Evolutionary conservation across 176 grass and related monocot species (phyloP), one percentile per base, ranked within the genome.

Genomic region (Echinochloa phyllopogon): DNA sequence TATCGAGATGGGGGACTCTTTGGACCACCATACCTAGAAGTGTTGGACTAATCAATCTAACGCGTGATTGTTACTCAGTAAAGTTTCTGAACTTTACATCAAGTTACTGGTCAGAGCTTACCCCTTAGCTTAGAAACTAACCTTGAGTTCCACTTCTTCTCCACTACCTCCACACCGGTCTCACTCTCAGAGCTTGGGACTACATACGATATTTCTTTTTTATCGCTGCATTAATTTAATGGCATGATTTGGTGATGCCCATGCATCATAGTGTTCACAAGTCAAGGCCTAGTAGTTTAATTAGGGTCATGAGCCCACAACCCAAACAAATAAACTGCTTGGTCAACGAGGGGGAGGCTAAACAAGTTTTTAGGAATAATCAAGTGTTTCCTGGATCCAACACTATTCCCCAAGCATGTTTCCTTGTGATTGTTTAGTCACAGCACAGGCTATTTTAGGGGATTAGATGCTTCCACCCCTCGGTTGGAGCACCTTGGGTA

Each of bases 391-490:
- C 12, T 87, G 80, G 89, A 94, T 97, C 83, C 92, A 86, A 88
- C 88, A 82, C 92, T 77, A 77, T 83, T 91, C 78, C 88, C 91
- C 72, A 88, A 92, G 74, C 74, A 72, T 84, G 73, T 90, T 81
- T 88, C 69, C 60, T 82, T 71, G 80, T 80, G 62, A 24, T 94
- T 91, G 25, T 90, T 92, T 91, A 95, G 74, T 77, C 78, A 21
- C 7, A 27, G 24, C 80, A 72, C 47, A 48, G 63, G 76, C 63
- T 77, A 85, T 89, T 81, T 42, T 77, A 77, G 58, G 65, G 84
- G 83, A 90, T 96, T 94, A 94, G 93, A 96, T 94, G 96, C 93
- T 96, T 99, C 88, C 91, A 84, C 88, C 77, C 86, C 88, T 98
- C 76, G 91, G 87, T 69, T 78, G 81, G 69, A 77, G 83, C 81